Conservation (phyloP, 306 rosid genomes). For the Castanea mollissima region DNA sequence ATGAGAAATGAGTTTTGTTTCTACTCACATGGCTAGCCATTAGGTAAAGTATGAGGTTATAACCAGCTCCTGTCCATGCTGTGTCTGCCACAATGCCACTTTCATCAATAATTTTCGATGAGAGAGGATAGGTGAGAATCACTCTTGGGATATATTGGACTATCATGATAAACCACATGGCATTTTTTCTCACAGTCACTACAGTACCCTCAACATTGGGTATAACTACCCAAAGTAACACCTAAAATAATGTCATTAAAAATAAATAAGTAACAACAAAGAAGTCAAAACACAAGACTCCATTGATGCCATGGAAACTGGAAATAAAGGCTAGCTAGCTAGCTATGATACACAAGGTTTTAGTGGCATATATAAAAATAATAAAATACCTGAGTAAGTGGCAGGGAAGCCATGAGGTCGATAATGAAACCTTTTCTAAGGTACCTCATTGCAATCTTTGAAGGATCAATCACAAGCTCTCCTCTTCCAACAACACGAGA, state of each 20-base stretch:
- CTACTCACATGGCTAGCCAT: slow-evolving; percentile 91
- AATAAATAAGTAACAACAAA: background rate
- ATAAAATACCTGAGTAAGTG: slow-evolving; percentile 43
- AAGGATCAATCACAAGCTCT: slow-evolving; percentile 47
- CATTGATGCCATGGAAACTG: background rate
- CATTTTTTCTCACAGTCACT: slow-evolving; percentile 73
- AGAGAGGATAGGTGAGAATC: slow-evolving; percentile 76
- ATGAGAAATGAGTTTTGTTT: background rate
- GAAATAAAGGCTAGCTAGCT: background rate
- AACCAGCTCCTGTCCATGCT: slow-evolving; percentile 99
- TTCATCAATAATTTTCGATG: slow-evolving; percentile 81
- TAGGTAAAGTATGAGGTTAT: slow-evolving; percentile 87
- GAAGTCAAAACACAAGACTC: background rate
- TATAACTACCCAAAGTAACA: slow-evolving; percentile 77
- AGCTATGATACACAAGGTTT: background rate
- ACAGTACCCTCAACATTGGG: slow-evolving; percentile 81
- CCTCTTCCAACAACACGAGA: slow-evolving; percentile 59
- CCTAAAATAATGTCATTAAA: slow-evolving; percentile 42
- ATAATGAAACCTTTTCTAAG: slow-evolving; percentile 43
- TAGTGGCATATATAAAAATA: background rate
- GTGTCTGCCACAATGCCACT: slow-evolving; percentile 86
- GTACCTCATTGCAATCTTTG: slow-evolving; percentile 50
- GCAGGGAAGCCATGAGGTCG: slow-evolving; percentile 51
- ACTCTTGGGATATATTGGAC: slow-evolving; percentile 85
- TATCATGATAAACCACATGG: slow-evolving; percentile 72